Evolutionary conservation across 768 basidiomycete species (phyloP).

Genomic region (Mrakia hoshinonis): DNA sequence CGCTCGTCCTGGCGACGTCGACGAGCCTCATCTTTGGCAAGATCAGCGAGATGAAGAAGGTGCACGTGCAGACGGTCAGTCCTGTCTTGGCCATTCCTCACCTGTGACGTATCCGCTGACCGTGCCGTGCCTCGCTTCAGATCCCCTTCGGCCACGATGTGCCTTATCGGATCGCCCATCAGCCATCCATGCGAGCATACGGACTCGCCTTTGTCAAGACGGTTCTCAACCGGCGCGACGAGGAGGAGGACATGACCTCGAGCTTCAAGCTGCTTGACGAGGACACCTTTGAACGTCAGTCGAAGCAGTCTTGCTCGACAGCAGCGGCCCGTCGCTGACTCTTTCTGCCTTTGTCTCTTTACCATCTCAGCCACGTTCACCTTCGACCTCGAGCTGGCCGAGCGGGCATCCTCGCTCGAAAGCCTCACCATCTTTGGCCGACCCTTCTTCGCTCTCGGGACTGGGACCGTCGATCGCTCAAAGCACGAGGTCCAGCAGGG

Average conservation of each 20-base stretch:
- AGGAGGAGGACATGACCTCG: constrained; percentile 46
- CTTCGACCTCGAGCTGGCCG: constrained; percentile 4
- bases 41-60: constrained; percentile 60
- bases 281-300: constrained; percentile 55
- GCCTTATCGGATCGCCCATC: constrained; percentile 60
- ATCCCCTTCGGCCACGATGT: constrained; percentile 62
- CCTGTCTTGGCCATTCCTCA: background rate
- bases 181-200: constrained; percentile 50
- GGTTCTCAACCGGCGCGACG: constrained; percentile 52
- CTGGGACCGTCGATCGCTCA: constrained; percentile 33
- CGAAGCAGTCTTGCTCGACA: background rate
- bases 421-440: background rate
- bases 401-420: constrained; percentile 27
- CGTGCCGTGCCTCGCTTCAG: constrained; percentile 42
- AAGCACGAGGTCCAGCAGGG: constrained; percentile 43
- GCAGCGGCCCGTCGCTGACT: background rate
- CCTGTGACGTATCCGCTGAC: constrained; percentile 23
- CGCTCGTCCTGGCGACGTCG: constrained; percentile 54
- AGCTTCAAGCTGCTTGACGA: constrained; percentile 63
- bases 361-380: background rate
- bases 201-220: constrained; percentile 58
- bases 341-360: background rate
- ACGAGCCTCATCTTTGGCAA: constrained; percentile 57
- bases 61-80: constrained; percentile 69
- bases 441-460: constrained; percentile 44